phyloP scores from a whole-genome alignment of 176 grass and related monocot genomes.

The Aechmea fasciata region DNA sequence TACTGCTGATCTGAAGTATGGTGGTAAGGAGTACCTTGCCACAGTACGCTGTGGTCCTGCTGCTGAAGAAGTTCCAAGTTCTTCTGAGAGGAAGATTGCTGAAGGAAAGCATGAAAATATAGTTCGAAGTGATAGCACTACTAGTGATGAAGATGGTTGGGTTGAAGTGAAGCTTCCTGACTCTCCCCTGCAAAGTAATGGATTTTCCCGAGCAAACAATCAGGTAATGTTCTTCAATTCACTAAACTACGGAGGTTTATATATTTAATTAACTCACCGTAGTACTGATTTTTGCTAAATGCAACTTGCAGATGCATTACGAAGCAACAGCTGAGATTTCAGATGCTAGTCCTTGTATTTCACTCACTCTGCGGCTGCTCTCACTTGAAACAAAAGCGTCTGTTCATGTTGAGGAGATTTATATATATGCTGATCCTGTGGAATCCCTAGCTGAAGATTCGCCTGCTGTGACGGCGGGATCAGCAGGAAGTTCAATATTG shows the following conservation, averaged over 20 bases:
- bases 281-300: slow-evolving; percentile 19
- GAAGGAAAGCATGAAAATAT: slow-evolving; percentile 42
- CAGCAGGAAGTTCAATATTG: slow-evolving; percentile 56
- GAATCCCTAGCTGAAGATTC: slow-evolving; percentile 33
- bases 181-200: slow-evolving; percentile 26
- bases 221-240: slow-evolving; percentile 32
- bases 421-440: slow-evolving; percentile 70
- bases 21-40: slow-evolving; percentile 69
- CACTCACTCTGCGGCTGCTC: slow-evolving; percentile 65
- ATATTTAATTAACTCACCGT: background rate
- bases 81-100: slow-evolving; percentile 30
- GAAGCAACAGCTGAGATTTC: slow-evolving; percentile 97
- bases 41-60: slow-evolving; percentile 60
- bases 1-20: slow-evolving; percentile 29
- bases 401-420: slow-evolving; percentile 82
- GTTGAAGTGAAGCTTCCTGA: slow-evolving; percentile 62
- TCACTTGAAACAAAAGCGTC: slow-evolving; percentile 76
- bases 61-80: slow-evolving; percentile 26
- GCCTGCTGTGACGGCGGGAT: slow-evolving; percentile 18
- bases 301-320: slow-evolving; percentile 52
- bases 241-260: background rate
- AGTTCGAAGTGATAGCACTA: slow-evolving; percentile 25
- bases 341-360: slow-evolving; percentile 59
- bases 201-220: slow-evolving; percentile 25
- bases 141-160: slow-evolving; percentile 73